A percentile compares a stretch with the other conserved stretches of the same genome.
These are phyloP conservation scores for Saccharomycopsis javanensis DNA, from an alignment of 805 yeast species.

Conservation along the genomic window DNA sequence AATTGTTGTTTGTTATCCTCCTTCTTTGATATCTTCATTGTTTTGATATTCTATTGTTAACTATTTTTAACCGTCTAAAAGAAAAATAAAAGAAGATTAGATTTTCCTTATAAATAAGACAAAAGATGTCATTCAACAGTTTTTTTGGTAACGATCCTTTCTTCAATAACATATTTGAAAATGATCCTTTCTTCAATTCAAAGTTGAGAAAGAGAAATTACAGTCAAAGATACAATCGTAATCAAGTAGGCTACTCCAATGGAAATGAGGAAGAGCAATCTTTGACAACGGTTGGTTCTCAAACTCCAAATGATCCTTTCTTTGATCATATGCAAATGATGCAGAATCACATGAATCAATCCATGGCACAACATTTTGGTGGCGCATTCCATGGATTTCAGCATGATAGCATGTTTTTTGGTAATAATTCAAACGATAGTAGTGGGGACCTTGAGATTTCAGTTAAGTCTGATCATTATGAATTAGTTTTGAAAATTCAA, in stretches of 20 bases:
- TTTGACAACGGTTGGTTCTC: neutral
- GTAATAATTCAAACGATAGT: neutral
- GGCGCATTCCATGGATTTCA: neutral
- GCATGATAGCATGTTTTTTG: slow-evolving; percentile 1
- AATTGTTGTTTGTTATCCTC: no score
- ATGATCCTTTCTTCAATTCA: slow-evolving; percentile 12
- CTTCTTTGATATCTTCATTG: no score
- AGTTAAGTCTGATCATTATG: slow-evolving; percentile 6
- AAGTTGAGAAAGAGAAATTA: neutral
- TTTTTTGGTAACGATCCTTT: slow-evolving; percentile 6
- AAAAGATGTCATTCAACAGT: slow-evolving; percentile 5
- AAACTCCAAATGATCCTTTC: neutral
- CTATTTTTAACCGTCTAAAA: no score
- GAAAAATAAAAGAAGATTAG: no score
- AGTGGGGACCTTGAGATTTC: neutral
- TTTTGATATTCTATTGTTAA: neutral
- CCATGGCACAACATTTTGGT: neutral
- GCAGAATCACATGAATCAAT: neutral
- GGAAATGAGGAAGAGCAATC: neutral
- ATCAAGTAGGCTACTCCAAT: neutral
- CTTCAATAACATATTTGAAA: slow-evolving; percentile 6
- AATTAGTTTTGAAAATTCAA: slow-evolving; percentile 1
- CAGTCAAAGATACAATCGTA: neutral
- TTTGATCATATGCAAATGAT: neutral
- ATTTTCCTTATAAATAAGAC: no score